Evolutionary conservation across 768 basidiomycete species (phyloP), one percentile per base, ranked within the genome.

Genomic region (Pisolithus tinctorius): DNA sequence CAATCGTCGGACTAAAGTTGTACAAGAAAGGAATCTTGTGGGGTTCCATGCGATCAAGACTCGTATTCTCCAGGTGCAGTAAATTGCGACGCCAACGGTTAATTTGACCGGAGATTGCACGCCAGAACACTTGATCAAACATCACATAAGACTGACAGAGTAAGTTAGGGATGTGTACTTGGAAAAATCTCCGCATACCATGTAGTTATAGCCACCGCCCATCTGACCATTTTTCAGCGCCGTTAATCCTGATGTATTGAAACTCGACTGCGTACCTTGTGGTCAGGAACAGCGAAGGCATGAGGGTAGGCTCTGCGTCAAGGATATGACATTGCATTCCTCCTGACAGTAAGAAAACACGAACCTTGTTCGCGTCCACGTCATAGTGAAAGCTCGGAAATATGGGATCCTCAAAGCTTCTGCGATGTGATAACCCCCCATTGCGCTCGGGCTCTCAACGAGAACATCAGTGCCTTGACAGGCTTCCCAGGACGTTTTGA

Each of bases 61-160:
- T 93, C 16, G 95, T 97, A 55, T 85, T 77, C 3, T 79, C 79
- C 34, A 99, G 78, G 45, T 78, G 80, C 20, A 98, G 70, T 6
- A 81, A 64, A 56, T 92, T 81, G 56, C 84, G 79, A 30, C 95
- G 78, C 93, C 93, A 99, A 43, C 90, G 80, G 63, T 98, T 98
- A 62, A 99, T 85, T 62, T 98, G 95, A 1, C 91, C 88, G 2
- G 95, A 77, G 27, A 85, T 97, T 14, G 88, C 94, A 45, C 90
- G 79, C 95, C 95, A 99, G 70, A 99, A 97, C 27, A 95, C 86
- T 73, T 95, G 92, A 60, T 95, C 96, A 64, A 98, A 98, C 82
- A 97, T 86, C 47, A 94, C 92, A 65, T 93, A 95, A 4, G 93
- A 86, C 87, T 92, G 48, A 30, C 49, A 47, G 25, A 17, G 39